Evolutionary conservation across 31 red algal species (phyloP).

Genomic region (Endocladia muricata): DNA sequence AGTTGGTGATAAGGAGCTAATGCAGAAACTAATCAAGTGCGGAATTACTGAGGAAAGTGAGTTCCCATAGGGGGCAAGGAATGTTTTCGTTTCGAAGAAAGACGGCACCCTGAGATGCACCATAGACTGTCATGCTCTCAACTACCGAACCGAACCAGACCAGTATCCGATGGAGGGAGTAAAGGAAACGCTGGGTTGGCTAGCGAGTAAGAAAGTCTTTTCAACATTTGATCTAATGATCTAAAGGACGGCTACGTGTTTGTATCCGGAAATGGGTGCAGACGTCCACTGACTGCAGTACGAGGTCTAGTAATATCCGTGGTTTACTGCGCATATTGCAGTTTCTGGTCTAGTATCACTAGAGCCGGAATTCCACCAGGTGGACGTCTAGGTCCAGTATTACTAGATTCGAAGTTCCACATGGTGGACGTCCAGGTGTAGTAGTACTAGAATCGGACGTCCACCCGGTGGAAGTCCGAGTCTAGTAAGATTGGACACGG

Average conservation of each 20-base stretch:
- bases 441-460: no score
- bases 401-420: no score
- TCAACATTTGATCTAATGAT: not conserved
- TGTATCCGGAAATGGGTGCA: no score
- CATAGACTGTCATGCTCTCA: conserved; percentile 20
- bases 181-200: conserved; percentile 8
- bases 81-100: conserved; percentile 33
- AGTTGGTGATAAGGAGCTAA: not conserved
- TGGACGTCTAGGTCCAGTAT: no score
- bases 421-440: no score
- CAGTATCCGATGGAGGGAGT: conserved; percentile 46
- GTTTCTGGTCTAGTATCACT: no score
- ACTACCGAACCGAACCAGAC: conserved; percentile 17
- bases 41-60: conserved; percentile 15
- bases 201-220: not conserved
- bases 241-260: not conserved
- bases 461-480: no score
- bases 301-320: no score
- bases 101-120: not conserved
- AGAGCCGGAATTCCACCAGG: no score
- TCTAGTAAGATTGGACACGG: no score
- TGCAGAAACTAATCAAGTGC: conserved; percentile 8
- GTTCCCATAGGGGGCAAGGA: conserved; percentile 16
- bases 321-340: no score
- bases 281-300: no score